Conservation (phyloP, 2,329 filamentous ascomycete genomes). For the Aspergillus viridinutans region DNA sequence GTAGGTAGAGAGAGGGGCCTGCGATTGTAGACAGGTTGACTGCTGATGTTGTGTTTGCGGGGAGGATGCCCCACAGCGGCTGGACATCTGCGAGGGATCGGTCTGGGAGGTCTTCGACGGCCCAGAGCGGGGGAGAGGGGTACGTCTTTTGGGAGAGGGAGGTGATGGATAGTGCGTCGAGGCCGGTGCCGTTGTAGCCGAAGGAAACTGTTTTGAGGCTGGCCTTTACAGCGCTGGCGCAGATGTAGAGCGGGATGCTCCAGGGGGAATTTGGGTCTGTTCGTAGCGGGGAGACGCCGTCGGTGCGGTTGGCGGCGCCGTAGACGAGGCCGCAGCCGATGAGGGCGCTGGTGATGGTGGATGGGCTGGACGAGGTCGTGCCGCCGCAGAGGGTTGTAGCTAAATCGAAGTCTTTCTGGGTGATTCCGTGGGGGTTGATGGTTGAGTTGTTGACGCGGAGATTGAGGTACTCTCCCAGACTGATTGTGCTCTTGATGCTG, state of each 20-base stretch:
- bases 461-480: conserved; percentile 7
- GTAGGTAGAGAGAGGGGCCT: conserved; percentile 28
- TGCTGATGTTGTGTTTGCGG: conserved; percentile 14
- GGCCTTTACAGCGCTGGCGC: conserved; percentile 41
- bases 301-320: conserved; percentile 36
- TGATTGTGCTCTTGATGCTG: conserved; percentile 4
- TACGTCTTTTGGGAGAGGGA: conserved; percentile 38
- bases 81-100: conserved; percentile 24
- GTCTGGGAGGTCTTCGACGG: conserved; percentile 25
- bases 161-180: conserved; percentile 33
- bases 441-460: background rate
- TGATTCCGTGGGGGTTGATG: background rate
- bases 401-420: background rate
- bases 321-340: conserved; percentile 40
- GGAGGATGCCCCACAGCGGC: conserved; percentile 42
- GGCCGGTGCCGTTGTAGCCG: conserved; percentile 38
- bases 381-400: conserved; percentile 27
- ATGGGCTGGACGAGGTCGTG: conserved; percentile 22
- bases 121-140: conserved; percentile 30
- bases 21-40: conserved; percentile 27
- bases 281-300: conserved; percentile 31
- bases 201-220: conserved; percentile 46
- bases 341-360: conserved; percentile 43
- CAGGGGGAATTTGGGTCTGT: conserved; percentile 42
- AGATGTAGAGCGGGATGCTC: conserved; percentile 43